Evolutionary conservation across 164 flowering plant species (phyloP), one percentile per base, ranked within the genome.

Genomic region (Kalanchoe fedtschenkoi): DNA sequence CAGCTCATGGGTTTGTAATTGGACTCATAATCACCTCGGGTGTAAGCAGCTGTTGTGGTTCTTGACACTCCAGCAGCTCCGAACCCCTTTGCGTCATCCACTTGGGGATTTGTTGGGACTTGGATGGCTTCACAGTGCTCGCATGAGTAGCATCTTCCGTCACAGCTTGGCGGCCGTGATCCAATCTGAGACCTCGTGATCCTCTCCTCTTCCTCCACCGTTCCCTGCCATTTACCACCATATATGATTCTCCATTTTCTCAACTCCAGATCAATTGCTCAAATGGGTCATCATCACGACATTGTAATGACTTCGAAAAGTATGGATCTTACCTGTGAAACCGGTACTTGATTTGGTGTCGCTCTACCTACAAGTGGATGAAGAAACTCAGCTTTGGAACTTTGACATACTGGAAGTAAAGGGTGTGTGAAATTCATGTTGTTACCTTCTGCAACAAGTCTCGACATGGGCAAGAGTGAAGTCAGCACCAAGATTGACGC

Each of bases 1-100:
- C 88, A 83, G 59, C 83, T 79, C 78, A 83, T 71, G 66, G 88
- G 88, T 74, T 79, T 83, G 73, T 83, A 83, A 61, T 83, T 83
- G 37, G 88, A 71, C 61, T 6, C 63, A 53, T 70, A 74, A 28
- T 73, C 81, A 2, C 77, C 76, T 67, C 80, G 71, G 1, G 75
- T 62, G 62, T 76, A 76, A 2, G 61, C 79, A 43, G 69, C 39
- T 24, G 24, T 60, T 21, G 58, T 29, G 2, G 63, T 35, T 24
- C 57, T 42, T 13, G 77, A 39, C 14, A 19, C 66, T 67, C n/a
- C 7, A 66, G 64, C 14, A 37, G 15, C 62, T 43, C 4, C 5
- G 38, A 22, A 15, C 34, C n/a, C n/a, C n/a, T n/a, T n/a, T n/a
- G n/a, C n/a, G n/a, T 24, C n/a, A n/a, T 22, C 66, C 7, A 61